These are phyloP conservation scores for Thelonectria blattea DNA, from an alignment of 2,329 filamentous ascomycete genomes.

Conservation along the genomic window DNA sequence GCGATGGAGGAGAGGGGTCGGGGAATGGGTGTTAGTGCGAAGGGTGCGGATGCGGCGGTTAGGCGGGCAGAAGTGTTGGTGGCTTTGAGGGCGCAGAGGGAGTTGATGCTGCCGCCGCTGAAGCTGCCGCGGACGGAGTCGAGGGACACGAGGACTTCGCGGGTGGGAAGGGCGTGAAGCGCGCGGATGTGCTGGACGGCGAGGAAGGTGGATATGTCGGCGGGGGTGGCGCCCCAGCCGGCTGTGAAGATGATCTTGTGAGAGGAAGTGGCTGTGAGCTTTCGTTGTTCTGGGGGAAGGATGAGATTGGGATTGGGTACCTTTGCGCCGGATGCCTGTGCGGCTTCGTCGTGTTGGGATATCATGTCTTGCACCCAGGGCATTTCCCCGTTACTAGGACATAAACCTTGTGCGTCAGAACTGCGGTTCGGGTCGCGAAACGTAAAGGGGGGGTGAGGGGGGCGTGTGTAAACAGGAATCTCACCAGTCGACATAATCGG, in stretches of 20 bases:
- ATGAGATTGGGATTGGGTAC: not conserved
- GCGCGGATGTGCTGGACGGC: constrained; percentile 18
- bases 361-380: constrained; percentile 28
- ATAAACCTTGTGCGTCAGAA: not conserved
- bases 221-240: constrained; percentile 29
- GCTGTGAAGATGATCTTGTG: constrained; percentile 28
- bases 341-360: constrained; percentile 17
- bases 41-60: constrained; percentile 6
- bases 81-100: constrained; percentile 18
- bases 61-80: not conserved
- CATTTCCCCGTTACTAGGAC: constrained; percentile 26
- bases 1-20: not conserved
- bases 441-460: not conserved
- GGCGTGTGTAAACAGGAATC: not conserved
- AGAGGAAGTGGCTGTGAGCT: not conserved
- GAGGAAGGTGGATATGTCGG: constrained; percentile 27
- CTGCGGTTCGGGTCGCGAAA: not conserved
- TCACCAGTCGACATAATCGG: constrained; percentile 33
- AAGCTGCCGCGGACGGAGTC: constrained; percentile 21
- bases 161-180: constrained; percentile 16
- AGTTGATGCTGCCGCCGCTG: constrained; percentile 29
- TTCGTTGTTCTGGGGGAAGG: not conserved
- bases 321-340: constrained; percentile 20
- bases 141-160: constrained; percentile 24
- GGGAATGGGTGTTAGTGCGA: not conserved